These are phyloP conservation scores for Purpureocillium lavendulum DNA, from an alignment of 2,329 filamentous ascomycete species.

Conservation along the genomic window DNA sequence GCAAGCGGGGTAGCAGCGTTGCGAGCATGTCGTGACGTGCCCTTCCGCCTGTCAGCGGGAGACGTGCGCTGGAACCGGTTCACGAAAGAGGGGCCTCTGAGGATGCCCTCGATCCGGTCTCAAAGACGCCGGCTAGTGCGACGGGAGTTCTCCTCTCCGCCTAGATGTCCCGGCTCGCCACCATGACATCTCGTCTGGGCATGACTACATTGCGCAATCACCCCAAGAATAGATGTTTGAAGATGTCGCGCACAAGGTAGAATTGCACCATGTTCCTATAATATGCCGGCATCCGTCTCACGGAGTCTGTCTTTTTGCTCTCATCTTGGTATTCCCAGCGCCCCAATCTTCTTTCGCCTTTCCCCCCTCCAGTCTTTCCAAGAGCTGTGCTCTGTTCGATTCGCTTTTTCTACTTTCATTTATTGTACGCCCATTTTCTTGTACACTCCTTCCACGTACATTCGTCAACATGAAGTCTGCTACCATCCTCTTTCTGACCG, in stretches of 20 bases:
- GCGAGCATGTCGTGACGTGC: no score
- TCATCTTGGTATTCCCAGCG: no score
- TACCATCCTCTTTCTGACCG: slow-evolving; percentile 17
- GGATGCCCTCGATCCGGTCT: slow-evolving; percentile 9
- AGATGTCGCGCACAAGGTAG: no score
- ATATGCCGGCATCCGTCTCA: slow-evolving; percentile 4
- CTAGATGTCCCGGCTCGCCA: neutral
- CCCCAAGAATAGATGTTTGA: no score
- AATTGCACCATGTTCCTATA: neutral
- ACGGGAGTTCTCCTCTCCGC: neutral
- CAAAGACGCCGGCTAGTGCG: slow-evolving; percentile 1
- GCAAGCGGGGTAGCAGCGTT: no score
- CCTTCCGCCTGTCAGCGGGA: no score
- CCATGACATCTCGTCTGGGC: no score
- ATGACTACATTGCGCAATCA: no score
- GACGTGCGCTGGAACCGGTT: no score
- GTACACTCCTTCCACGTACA: neutral
- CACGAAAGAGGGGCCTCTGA: no score
- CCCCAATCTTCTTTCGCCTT: slow-evolving; percentile 9
- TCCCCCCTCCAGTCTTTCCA: slow-evolving; percentile 7
- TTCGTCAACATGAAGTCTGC: slow-evolving; percentile 17
- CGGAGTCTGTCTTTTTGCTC: no score
- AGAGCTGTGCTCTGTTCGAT: slow-evolving; percentile 23
- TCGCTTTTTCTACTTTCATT: slow-evolving; percentile 4
- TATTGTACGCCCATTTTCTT: slow-evolving; percentile 3